These are phyloP conservation scores for Dictyostelium brefeldianum DNA, from an alignment of 78 protist genomes.

Conservation along the genomic window DNA sequence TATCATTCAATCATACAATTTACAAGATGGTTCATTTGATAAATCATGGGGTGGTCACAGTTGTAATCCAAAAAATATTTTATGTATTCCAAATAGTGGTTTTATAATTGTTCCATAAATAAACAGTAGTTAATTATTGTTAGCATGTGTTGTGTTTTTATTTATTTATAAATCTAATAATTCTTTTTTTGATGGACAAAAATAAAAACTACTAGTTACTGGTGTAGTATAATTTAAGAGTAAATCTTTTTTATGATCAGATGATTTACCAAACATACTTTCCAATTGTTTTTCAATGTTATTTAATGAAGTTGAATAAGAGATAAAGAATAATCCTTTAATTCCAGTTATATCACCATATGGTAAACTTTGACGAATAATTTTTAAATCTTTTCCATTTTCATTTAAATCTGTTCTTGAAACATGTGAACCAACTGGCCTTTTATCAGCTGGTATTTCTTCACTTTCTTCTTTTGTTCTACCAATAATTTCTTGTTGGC, in stretches of 20 bases:
- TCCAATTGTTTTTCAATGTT: conserved; percentile 44
- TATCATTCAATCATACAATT: conserved; percentile 30
- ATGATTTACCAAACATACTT: conserved; percentile 48
- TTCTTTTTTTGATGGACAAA: conserved; percentile 50
- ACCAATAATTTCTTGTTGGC: conserved; percentile 35
- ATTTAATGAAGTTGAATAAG: conserved; percentile 7
- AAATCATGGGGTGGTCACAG: conserved; percentile 58
- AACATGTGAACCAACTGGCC: conserved; percentile 27
- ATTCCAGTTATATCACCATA: conserved; percentile 16
- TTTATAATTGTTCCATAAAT: conserved; percentile 44
- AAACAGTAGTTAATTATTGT: not conserved
- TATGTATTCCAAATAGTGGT: conserved; percentile 62
- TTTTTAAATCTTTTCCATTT: conserved; percentile 31
- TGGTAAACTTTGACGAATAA: conserved; percentile 58
- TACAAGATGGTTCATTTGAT: conserved; percentile 16
- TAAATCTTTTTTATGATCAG: conserved; percentile 35
- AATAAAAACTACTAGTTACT: conserved; percentile 36
- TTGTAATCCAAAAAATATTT: conserved; percentile 39
- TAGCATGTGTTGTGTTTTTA: not conserved
- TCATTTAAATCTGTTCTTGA: conserved; percentile 43
- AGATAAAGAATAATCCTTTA: conserved; percentile 34
- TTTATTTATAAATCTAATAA: not conserved
- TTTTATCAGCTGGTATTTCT: conserved; percentile 13
- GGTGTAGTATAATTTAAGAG: conserved; percentile 12
- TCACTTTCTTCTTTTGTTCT: conserved; percentile 27